Evolutionary conservation across 1,139 yeast species (phyloP), one percentile per base, ranked within the genome.

Genomic region (Protomyces arabidopsidicola): DNA sequence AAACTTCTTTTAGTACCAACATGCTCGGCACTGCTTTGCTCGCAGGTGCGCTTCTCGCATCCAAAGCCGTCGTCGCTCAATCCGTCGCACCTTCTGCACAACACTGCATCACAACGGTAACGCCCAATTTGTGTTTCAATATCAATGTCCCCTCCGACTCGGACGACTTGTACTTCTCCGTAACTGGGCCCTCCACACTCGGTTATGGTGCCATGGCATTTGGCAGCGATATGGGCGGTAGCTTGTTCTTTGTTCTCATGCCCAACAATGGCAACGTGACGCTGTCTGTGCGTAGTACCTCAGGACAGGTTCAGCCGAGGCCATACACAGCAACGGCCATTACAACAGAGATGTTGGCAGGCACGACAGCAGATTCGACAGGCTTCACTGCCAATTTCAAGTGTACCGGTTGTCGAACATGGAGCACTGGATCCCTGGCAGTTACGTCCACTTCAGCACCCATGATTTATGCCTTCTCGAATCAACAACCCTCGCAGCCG

Each of bases 261-360:
- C 55, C 55, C 16, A 52, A 27, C 27, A 31, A 31, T 9, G 34
- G 38, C 55, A 52, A 52, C 24, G 55, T 52, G 55, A 52, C 55
- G n/a, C n/a, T 52, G 5, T 52, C 55, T 14, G 55, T 52, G 24
- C 39, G 55, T 8, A 52, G n/a, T 34, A 45, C 55, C 14, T 16
- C 42, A 8, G 55, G 55, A n/a, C 24, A 52, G 14, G 39, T 34
- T 16, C 34, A 24, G 42, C 55, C 55, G 16, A 14, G 38, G 22
- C 39, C 42, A 5, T 52, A 52, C 16, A 52, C 39, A 10, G 55
- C 55, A 9, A 52, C 55, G 27, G 38, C 55, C 55, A 31, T 52
- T 24, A 16, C 55, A 9, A 31, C 36, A 5, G 55, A 52, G 2
- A 14, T 34, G 42, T 42, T 52, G 9, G 10, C 10, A 2, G 55